A percentile compares a stretch with the other conserved stretches of the same genome.
Conservation (phyloP, 768 basidiomycete genomes). For the Boletus coccyginus region DNA sequence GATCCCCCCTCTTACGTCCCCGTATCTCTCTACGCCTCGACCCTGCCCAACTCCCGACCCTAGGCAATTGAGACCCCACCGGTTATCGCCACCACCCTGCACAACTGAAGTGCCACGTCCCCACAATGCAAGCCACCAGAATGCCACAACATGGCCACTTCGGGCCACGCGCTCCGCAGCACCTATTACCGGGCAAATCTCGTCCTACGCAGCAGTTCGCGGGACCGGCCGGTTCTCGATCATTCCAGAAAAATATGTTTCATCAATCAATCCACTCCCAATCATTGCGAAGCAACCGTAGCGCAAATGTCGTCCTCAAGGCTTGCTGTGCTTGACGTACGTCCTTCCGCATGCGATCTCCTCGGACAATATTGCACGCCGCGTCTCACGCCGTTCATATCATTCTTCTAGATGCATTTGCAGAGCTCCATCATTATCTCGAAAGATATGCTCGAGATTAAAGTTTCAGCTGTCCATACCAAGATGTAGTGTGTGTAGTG, state of each 20-base stretch:
- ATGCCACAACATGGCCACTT: not conserved
- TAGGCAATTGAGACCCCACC: not conserved
- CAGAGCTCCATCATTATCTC: slow-evolving; percentile 7
- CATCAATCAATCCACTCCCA: slow-evolving; percentile 3
- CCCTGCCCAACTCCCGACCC: slow-evolving; percentile 1
- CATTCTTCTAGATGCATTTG: not conserved
- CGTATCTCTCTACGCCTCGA: slow-evolving; percentile 1
- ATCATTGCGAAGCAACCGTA: not conserved
- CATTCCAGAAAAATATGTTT: not conserved
- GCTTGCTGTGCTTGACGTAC: slow-evolving; percentile 18
- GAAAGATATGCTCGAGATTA: slow-evolving; percentile 17
- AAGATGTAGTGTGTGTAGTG: slow-evolving; percentile 4
- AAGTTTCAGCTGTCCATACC: slow-evolving; percentile 8
- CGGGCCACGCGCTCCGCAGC: slow-evolving; percentile 14
- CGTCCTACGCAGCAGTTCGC: slow-evolving; percentile 11
- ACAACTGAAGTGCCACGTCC: not conserved
- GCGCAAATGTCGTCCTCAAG: not conserved
- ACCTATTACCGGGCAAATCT: slow-evolving; percentile 1
- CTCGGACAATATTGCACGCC: slow-evolving; percentile 17
- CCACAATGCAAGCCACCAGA: too few species aligned
- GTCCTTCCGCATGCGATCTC: slow-evolving; percentile 16
- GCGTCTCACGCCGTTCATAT: slow-evolving; percentile 3
- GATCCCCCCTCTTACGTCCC: slow-evolving; percentile 12
- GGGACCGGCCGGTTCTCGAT: slow-evolving; percentile 22
- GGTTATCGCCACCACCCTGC: slow-evolving; percentile 2